These are phyloP conservation scores for Naegleria gruberi DNA, from an alignment of 208 protist species.

Conservation along the genomic window DNA sequence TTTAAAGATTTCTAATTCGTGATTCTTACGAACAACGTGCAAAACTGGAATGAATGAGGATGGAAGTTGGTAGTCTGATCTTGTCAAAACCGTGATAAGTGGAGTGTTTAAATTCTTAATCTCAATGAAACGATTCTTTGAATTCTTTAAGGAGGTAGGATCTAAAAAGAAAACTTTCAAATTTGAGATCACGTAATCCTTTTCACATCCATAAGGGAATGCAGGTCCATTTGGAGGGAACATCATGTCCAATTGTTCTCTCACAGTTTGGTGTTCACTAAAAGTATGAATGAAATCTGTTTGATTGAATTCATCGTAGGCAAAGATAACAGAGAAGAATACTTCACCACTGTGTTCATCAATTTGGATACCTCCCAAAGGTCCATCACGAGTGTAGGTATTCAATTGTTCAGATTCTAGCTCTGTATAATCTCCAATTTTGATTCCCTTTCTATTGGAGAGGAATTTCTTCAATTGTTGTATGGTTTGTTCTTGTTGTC, in stretches of 20 bases:
- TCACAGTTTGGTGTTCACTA: not conserved
- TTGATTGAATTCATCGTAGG: constrained; percentile 20
- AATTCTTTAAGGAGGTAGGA: not conserved
- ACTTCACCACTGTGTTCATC: not conserved
- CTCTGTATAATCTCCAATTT: constrained; percentile 11
- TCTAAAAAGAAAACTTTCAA: not conserved
- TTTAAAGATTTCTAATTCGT: not conserved
- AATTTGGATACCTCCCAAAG: not conserved
- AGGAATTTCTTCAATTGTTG: not conserved
- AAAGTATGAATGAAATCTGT: constrained; percentile 13
- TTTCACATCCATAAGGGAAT: not conserved
- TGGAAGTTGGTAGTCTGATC: not conserved
- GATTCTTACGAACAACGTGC: not conserved
- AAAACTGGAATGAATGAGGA: constrained; percentile 12
- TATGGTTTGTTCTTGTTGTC: not conserved
- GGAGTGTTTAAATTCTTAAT: not conserved
- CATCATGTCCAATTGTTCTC: constrained; percentile 2
- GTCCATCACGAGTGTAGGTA: not conserved
- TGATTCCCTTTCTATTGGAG: not conserved
- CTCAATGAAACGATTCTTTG: not conserved
- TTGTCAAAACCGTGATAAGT: not conserved
- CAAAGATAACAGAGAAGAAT: not conserved
- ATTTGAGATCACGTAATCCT: not conserved
- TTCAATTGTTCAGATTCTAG: not conserved
- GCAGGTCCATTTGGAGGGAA: constrained; percentile 5